Percentiles rank a stretch among this genome's conserved stretches.
phyloP scores from a whole-genome alignment of 75 land plant genomes.

The Ceratopteris richardii region DNA sequence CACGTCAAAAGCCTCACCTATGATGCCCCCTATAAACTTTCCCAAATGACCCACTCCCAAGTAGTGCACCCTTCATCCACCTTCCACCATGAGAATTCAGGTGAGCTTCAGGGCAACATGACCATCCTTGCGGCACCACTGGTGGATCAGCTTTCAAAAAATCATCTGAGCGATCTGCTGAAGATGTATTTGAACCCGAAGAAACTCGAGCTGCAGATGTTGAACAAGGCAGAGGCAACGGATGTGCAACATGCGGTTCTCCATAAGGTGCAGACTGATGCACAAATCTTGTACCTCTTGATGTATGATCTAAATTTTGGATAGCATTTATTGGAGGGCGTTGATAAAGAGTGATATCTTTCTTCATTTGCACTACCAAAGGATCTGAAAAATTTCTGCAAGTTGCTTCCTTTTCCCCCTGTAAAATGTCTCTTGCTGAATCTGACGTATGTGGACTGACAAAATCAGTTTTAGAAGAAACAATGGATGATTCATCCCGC shows the following conservation, averaged over 20 bases:
- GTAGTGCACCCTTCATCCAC: conserved; percentile 87
- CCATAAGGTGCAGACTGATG: conserved; percentile 11
- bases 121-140: conserved; percentile 21
- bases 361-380: conserved; percentile 25
- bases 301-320: conserved; percentile 14
- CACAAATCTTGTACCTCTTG: conserved; percentile 15
- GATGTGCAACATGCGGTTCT: conserved; percentile 38
- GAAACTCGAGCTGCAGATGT: conserved; percentile 6
- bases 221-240: conserved; percentile 61
- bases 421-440: background rate
- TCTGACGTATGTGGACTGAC: no score
- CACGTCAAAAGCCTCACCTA: conserved; percentile 43
- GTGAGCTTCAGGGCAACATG: conserved; percentile 23
- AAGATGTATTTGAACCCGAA: conserved; percentile 3
- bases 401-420: conserved; percentile 19
- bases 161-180: background rate
- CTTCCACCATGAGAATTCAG: conserved; percentile 21
- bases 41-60: conserved; percentile 96
- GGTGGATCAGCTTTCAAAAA: conserved; percentile 3
- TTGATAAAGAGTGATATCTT: background rate
- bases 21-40: conserved; percentile 76
- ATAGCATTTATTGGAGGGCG: conserved; percentile 20
- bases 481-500: no score
- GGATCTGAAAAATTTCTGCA: conserved; percentile 34
- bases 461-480: no score